Base-by-base conservation (phyloP, 768 basidiomycete species). In the Tylopilus vinaceipallidus region DNA sequence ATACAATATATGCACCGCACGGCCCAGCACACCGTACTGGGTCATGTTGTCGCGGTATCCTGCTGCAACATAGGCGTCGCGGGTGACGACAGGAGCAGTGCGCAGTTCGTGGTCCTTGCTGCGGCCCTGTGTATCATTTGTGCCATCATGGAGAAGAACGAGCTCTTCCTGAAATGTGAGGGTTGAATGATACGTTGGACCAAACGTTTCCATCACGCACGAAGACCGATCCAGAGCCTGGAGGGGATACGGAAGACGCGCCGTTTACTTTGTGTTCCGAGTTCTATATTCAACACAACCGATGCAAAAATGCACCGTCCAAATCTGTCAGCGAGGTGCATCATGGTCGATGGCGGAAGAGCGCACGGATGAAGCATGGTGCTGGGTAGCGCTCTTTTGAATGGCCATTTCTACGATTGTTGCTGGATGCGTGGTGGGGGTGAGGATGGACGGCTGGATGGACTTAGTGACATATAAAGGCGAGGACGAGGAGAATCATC, bases 21-120 rank as follows among this genome's bases (percentile, higher is more conserved):
- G 71, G 0, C 86, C 86, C 1, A 87, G 54, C 1, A 88, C 76
- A 0, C 84, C 86, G 50, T 88, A 85, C 53, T 87, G 86, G 0
- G 73, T 67, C 9, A 66, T 47, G n/a, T 61, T 63, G 3, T 69
- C 63, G 13, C 44, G 54, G 41, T 68, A 68, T n/a, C 64, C 64
- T 4, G 70, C 66, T 0, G 60, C 52, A 13, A 71, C 56, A 35
- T 73, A 73, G 0, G 80, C 82, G n/a, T 76, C 78, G 13, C 77
- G 71, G 2, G 77, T 80, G 10, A 82, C 63, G 17, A 82, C 56
- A 0, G 82, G 82, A 0, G 82, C 78, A 0, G 80, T 81, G 12
- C 54, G 52, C 3, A 69, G 49, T 3, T 69, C 67, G 2, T 69
- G 68, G 7, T 69, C 70, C 16, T 54, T 64, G 20, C 64, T 68